Base-by-base conservation (phyloP, 768 basidiomycete species). In the Guyanaporus albipodus region DNA sequence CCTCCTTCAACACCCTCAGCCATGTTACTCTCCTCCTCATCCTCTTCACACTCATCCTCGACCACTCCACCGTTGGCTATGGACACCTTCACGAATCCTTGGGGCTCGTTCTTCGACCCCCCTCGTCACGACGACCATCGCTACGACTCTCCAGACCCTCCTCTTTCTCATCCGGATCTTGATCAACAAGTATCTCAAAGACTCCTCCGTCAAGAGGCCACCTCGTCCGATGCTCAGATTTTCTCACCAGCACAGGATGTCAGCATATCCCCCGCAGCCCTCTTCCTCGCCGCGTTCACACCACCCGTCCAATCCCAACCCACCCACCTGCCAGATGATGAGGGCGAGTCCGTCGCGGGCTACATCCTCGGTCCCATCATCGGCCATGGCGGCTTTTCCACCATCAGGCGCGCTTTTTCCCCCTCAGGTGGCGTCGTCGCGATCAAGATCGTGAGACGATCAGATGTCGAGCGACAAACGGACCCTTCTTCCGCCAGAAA, bases 321-420 rank as follows among this genome's bases (percentile, higher is more conserved):
- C 3, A 51, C 68, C 2, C 61, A 61, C 6, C 65, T 72, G 6
- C 77, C 79, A 6, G 87, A 91, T 55, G 78, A 76, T 15, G 84
- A 86, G 56, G 87, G 87, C 3, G 73, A 84, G 42, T 59, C 69
- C 19, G 73, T 93, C 10, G 74, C 78, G 0, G 83, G 85, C 9
- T 94, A 91, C 60, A 78, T 75, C 7, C 75, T 96, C 0, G 92
- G 89, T 14, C 73, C 74, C 24, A 71, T 86, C 54, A 77, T 95
- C 11, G 92, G 87, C 21, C 73, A 78, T 49, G 92, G 93, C 8
- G 86, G 82, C 7, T 90, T 91, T 63, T 90, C 90, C 12, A 81
- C 80, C 48, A 87, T 95, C 48, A 71, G 87, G 42, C 77, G 78
- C 6, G 92, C 85, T 2, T 79, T 67, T 4, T 76, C 79, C 8